Evolutionary conservation across 148 eudicot species (phyloP).

Genomic region (Silene latifolia): DNA sequence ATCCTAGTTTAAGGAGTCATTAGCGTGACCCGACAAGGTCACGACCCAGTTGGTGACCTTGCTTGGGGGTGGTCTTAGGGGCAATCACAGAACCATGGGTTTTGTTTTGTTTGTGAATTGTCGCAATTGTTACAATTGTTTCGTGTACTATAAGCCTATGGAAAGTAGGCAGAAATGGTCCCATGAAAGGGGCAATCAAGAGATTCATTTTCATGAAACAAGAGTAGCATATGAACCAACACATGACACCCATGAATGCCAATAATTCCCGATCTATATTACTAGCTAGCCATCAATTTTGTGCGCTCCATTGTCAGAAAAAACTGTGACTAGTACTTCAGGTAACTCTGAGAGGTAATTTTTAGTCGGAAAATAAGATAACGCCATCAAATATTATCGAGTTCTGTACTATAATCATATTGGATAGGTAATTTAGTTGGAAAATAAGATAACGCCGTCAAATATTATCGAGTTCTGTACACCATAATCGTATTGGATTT

Average conservation of each 20-base stretch:
- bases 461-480: too few relatives aligned
- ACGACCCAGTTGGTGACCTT: too few relatives aligned
- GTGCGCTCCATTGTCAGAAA: constrained; percentile 12
- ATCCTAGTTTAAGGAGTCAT: too few relatives aligned
- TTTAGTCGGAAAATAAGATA: background rate
- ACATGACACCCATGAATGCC: constrained; percentile 31
- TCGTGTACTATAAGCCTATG: background rate
- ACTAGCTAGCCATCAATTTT: constrained; percentile 19
- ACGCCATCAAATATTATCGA: too few relatives aligned
- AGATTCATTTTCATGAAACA: constrained; percentile 18
- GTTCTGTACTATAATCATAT: too few relatives aligned
- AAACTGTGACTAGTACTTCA: constrained; percentile 18
- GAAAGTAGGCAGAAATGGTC: constrained; percentile 18
- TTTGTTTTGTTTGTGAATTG: background rate
- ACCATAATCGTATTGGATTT: too few relatives aligned
- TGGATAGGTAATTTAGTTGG: too few relatives aligned
- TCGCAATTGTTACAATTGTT: too few relatives aligned
- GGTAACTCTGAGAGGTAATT: constrained; percentile 13
- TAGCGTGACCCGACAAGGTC: too few relatives aligned
- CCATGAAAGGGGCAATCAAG: constrained; percentile 11
- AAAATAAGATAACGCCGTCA: too few relatives aligned
- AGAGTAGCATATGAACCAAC: constrained; percentile 19
- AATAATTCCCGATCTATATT: constrained; percentile 26
- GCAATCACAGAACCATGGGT: too few relatives aligned
- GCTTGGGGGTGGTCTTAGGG: too few relatives aligned